A percentile compares a stretch with the other conserved stretches of the same genome.
Evolutionary conservation across 495 filamentous ascomycete genomes (phyloP).

Genomic region (Tuber indicum): DNA sequence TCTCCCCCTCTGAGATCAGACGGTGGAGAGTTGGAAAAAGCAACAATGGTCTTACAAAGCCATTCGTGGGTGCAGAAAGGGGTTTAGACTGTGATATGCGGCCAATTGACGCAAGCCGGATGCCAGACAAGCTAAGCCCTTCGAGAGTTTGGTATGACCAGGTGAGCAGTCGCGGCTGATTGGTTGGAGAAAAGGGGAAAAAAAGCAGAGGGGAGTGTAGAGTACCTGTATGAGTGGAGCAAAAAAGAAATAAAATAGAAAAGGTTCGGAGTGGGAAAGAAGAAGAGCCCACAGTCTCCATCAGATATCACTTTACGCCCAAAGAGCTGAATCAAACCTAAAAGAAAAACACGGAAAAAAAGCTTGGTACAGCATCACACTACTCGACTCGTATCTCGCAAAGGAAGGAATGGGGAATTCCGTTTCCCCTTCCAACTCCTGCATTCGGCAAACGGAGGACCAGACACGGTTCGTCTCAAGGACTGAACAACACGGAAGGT

Average conservation of each 20-base stretch:
- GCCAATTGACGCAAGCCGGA: slow-evolving; percentile 3
- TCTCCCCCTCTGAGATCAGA: not conserved
- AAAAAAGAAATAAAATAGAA: not conserved
- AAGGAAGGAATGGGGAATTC: not conserved
- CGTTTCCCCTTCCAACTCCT: not conserved
- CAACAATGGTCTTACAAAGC: not conserved
- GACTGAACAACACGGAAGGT: slow-evolving; percentile 19
- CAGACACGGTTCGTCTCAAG: slow-evolving; percentile 36
- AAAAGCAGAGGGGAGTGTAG: not conserved
- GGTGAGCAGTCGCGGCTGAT: not conserved
- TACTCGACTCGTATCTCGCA: too few species aligned
- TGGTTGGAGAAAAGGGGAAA: not conserved
- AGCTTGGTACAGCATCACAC: not conserved
- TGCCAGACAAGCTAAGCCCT: not conserved
- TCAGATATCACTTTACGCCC: slow-evolving; percentile 3
- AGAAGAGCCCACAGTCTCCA: not conserved
- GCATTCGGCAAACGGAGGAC: slow-evolving; percentile 11
- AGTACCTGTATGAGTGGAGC: not conserved
- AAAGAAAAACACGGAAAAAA: not conserved
- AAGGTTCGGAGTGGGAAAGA: not conserved
- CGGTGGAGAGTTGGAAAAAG: not conserved
- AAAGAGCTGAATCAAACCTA: not conserved
- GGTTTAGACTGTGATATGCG: not conserved
- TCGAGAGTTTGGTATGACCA: not conserved
- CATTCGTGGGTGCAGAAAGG: not conserved